Conservation (phyloP, 148 eudicot genomes). For the Limonium bicolor region DNA sequence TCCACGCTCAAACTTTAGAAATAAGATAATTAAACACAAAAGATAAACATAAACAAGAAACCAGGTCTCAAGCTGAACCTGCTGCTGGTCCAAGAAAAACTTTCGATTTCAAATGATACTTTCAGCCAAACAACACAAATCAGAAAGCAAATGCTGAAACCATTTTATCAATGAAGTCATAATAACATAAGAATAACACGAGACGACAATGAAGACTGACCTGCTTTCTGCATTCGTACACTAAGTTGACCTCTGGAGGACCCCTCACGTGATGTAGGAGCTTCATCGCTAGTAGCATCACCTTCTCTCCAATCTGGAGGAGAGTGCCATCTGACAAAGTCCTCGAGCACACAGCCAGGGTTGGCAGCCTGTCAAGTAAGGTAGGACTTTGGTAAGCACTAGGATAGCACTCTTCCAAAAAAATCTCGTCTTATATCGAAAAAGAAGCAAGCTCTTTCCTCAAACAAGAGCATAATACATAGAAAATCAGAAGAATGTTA, state of each 20-base stretch:
- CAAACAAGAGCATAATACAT: no score
- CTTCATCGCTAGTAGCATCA: slow-evolving; percentile 24
- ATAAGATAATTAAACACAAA: no score
- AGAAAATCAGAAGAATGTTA: neutral
- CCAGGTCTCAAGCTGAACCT: no score
- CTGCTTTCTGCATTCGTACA: slow-evolving; percentile 87
- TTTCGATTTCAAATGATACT: no score
- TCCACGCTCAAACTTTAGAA: slow-evolving; percentile 1
- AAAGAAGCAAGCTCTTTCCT: no score
- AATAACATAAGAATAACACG: no score
- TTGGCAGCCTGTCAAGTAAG: slow-evolving; percentile 71
- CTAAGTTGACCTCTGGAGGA: slow-evolving; percentile 81
- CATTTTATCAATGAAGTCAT: no score
- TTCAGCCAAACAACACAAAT: neutral
- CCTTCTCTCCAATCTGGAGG: slow-evolving; percentile 91
- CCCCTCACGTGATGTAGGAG: slow-evolving; percentile 16
- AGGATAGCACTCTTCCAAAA: neutral
- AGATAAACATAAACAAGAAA: no score
- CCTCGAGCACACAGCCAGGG: slow-evolving; percentile 96
- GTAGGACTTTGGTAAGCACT: slow-evolving; percentile 2
- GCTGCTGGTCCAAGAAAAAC: no score
- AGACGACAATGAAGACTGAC: slow-evolving; percentile 21
- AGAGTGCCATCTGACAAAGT: slow-evolving; percentile 98
- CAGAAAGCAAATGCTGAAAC: no score
- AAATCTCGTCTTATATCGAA: no score